Base-by-base conservation (phyloP, 352 stramenopile genomes). In the Pythium apleroticum region DNA sequence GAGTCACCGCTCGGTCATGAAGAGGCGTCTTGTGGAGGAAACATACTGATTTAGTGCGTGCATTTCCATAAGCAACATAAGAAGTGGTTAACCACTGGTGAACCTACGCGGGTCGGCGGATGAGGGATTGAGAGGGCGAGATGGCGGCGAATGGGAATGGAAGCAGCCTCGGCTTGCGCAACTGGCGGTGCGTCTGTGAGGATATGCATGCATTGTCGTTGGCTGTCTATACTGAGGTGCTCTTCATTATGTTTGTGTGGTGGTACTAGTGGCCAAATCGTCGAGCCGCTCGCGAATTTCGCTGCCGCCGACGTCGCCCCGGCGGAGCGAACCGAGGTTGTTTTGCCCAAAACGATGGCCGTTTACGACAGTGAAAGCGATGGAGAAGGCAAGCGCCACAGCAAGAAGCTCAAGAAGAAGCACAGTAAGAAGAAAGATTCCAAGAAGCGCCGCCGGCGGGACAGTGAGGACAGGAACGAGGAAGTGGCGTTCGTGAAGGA, bases 401-500 rank as follows among this genome's bases (percentile, higher is more conserved):
- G 59, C 39, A 72, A 60, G 25, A 55, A 67, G 28, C 73, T 72
- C 61, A 73, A 70, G 14, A 63, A 76, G 53, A 78, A 67, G 43
- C 45, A 66, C 22, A 76, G 71, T 49, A 75, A 75, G 37, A 61
- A 63, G 25, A 46, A 73, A 22, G 33, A 48, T 14, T 24, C 52
- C 22, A 52, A 52, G 43, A 52, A 52, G 20, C 35, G 50, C 17
- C 25, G 46, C 8, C 53, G 30, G 8, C 14, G 43, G 27, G 31
- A 50, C n/a, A 52, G 43, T 20, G 52, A 41, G 3, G 52, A 56
- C 6, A 11, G 4, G 1, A 24, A 19, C 37, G 17, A 39, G 11
- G 10, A 24, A 10, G 52, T 68, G 4, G 45, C 67, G 22, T 66
- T 58, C 49, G 55, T 64, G 30, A 92, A 91, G 56, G 86, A 95